Evolutionary conservation across 768 basidiomycete genomes (phyloP).

Genomic region (Cyathus striatus): DNA sequence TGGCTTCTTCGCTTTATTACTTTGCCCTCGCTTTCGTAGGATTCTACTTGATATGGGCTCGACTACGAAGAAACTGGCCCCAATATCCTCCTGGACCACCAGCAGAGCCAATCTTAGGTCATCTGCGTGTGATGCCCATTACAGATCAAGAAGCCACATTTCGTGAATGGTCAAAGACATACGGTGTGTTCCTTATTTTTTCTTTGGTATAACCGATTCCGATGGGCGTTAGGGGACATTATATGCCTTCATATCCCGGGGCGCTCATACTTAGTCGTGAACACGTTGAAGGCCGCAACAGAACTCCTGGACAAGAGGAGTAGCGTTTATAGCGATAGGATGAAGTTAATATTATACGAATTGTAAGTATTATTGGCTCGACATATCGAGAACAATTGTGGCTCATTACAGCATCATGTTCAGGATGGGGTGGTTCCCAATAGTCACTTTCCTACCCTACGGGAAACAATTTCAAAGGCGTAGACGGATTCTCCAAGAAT

Average conservation of each 20-base stretch:
- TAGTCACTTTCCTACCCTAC: constrained; percentile 15
- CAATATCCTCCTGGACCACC: background rate
- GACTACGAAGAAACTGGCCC: background rate
- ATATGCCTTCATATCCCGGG: background rate
- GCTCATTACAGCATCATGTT: background rate
- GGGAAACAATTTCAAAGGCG: constrained; percentile 14
- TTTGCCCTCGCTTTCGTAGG: too few relatives aligned
- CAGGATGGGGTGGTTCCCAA: constrained; percentile 15
- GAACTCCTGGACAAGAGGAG: constrained; percentile 43
- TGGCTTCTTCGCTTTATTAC: too few relatives aligned
- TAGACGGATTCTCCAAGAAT: constrained; percentile 15
- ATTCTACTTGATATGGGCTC: too few relatives aligned
- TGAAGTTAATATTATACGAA: constrained; percentile 7
- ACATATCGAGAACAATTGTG: background rate
- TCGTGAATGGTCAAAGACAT: background rate
- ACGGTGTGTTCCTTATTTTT: background rate
- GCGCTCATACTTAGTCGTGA: constrained; percentile 21
- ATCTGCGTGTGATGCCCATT: background rate
- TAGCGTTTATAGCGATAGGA: constrained; percentile 38
- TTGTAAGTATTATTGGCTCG: constrained; percentile 2
- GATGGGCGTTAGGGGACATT: background rate
- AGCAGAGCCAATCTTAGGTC: background rate
- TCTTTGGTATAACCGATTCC: background rate
- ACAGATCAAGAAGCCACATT: background rate
- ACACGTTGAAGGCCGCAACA: constrained; percentile 19